These are phyloP conservation scores for Withania somnifera DNA, from an alignment of 305 asterid species.

Conservation along the genomic window DNA sequence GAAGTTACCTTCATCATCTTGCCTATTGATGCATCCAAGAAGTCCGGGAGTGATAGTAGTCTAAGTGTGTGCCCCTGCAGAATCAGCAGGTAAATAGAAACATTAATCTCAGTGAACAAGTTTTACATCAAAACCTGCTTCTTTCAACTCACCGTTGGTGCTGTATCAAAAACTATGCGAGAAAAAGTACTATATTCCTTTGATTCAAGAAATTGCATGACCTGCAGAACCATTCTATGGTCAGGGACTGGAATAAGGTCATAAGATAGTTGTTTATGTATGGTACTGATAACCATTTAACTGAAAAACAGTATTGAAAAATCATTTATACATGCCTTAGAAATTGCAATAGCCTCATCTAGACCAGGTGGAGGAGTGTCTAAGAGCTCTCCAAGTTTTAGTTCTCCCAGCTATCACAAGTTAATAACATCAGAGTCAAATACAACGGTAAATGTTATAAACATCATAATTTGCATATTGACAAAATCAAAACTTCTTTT, in stretches of 20 bases:
- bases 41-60: constrained; percentile 86
- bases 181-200: constrained; percentile 72
- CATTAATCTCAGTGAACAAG: neutral
- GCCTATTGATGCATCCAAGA: constrained; percentile 90
- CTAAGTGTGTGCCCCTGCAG: constrained; percentile 86
- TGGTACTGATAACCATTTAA: constrained; percentile 46
- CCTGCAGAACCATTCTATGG: constrained; percentile 32
- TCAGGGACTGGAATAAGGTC: neutral
- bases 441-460: neutral
- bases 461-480: neutral
- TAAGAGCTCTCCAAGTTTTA: constrained; percentile 80
- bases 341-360: constrained; percentile 95
- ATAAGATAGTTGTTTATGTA: neutral
- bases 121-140: neutral
- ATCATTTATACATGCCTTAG: constrained; percentile 48
- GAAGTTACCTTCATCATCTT: constrained; percentile 52
- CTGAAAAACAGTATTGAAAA: neutral
- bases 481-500: neutral
- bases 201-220: constrained; percentile 81
- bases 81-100: neutral
- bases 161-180: constrained; percentile 87
- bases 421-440: neutral
- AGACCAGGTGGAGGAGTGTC: constrained; percentile 96
- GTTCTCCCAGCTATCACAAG: constrained; percentile 44
- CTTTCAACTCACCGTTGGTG: constrained; percentile 73